Conservation (phyloP, 2,329 filamentous ascomycete genomes). For the Alternaria atra region DNA sequence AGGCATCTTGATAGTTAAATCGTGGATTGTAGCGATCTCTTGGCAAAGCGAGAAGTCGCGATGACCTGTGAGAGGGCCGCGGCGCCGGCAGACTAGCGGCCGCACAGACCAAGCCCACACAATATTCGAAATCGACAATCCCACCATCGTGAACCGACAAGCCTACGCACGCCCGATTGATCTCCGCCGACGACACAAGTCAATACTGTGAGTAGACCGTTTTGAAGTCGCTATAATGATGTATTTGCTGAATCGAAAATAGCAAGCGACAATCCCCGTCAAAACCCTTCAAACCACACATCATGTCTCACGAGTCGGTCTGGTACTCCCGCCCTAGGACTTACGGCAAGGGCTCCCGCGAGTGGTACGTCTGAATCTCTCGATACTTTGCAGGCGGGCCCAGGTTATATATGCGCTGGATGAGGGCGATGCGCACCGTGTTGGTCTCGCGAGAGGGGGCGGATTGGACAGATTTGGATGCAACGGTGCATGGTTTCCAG, state of each 20-base stretch:
- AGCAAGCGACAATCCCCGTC: conserved; percentile 12
- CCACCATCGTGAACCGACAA: conserved; percentile 13
- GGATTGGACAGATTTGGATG: conserved; percentile 7
- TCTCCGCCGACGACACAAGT: conserved; percentile 17
- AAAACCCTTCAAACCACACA: conserved; percentile 56
- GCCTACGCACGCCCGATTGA: conserved; percentile 18
- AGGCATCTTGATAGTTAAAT: not conserved
- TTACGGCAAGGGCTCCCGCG: conserved; percentile 95
- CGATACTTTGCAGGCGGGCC: not conserved
- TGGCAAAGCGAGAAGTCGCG: conserved; percentile 11
- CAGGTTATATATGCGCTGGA: not conserved
- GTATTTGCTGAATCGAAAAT: not conserved
- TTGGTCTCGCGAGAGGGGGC: conserved; percentile 3
- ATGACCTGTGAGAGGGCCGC: conserved; percentile 4
- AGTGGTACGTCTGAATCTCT: conserved; percentile 73
- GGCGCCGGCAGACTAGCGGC: conserved; percentile 3
- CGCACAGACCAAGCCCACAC: conserved; percentile 18
- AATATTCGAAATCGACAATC: conserved; percentile 16
- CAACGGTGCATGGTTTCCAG: conserved; percentile 4
- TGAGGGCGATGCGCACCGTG: conserved; percentile 32
- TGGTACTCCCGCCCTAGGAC: conserved; percentile 98
- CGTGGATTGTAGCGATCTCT: conserved; percentile 10
- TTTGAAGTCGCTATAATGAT: not conserved
- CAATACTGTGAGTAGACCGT: conserved; percentile 14
- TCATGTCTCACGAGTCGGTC: conserved; percentile 92